phyloP scores from a whole-genome alignment of 148 eudicot genomes.

The Tetragonia tetragonoides region DNA sequence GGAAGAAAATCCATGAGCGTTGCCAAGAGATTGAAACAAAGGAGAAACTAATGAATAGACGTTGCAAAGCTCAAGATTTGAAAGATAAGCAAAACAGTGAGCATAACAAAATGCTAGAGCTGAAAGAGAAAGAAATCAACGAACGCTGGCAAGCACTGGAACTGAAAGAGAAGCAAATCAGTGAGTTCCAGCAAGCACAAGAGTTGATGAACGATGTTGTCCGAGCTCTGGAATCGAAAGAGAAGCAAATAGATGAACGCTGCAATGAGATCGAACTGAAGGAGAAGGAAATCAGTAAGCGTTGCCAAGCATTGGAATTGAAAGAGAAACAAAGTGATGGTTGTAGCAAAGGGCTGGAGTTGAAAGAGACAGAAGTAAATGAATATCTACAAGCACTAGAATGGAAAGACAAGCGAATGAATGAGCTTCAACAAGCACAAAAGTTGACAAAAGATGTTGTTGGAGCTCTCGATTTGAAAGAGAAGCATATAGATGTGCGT shows the following conservation, averaged over 20 bases:
- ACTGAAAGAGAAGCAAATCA: neutral
- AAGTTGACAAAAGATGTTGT: neutral
- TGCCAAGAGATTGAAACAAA: neutral
- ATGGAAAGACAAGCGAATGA: constrained; percentile 15
- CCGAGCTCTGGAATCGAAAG: neutral
- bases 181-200: neutral
- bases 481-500: constrained; percentile 3
- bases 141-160: neutral
- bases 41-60: neutral
- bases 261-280: neutral
- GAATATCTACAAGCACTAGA: neutral
- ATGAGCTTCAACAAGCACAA: neutral
- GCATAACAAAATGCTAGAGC: neutral
- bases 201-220: neutral
- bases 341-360: constrained; percentile 1
- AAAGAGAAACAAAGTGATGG: neutral
- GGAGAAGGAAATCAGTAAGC: neutral
- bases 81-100: constrained; percentile 10
- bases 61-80: neutral
- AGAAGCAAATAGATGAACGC: neutral
- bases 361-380: constrained; percentile 11
- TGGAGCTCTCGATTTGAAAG: constrained; percentile 8
- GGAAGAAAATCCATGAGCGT: neutral
- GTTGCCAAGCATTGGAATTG: neutral
- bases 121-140: constrained; percentile 1